Conservation (phyloP, 176 grass and related monocot species). For the Alloteropsis semialata region DNA sequence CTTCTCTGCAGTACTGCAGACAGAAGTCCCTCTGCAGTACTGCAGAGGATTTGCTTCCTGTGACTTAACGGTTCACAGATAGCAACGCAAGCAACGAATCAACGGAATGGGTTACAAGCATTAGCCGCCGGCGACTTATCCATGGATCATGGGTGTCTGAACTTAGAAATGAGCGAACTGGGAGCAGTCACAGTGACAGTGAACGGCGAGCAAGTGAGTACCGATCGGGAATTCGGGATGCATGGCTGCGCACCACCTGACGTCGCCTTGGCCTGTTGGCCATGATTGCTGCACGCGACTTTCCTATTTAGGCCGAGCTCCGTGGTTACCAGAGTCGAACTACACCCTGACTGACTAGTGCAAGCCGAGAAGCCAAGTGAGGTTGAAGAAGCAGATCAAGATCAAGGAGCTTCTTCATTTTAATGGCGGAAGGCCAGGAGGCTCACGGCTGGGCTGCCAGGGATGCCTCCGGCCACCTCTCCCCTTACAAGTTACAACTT, state of each 20-base stretch:
- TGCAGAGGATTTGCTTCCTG: too few species aligned
- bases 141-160: not conserved
- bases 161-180: not conserved
- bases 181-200: not conserved
- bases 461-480: conserved; percentile 56
- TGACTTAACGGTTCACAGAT: not conserved
- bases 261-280: conserved; percentile 1
- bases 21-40: too few species aligned
- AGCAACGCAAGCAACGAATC: not conserved
- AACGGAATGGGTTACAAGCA: not conserved
- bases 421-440: conserved; percentile 25
- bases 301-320: not conserved
- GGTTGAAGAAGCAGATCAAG: not conserved
- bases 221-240: too few species aligned
- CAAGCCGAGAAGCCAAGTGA: not conserved
- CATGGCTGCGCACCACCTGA: not conserved
- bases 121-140: not conserved
- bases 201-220: not conserved
- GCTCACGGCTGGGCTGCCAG: conserved; percentile 63
- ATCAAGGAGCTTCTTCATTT: not conserved
- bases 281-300: not conserved
- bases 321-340: not conserved
- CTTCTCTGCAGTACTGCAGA: too few species aligned
- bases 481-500: conserved; percentile 54
- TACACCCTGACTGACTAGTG: not conserved